Evolutionary conservation across 345 rosid genomes (phyloP), one percentile per base, ranked within the genome.

Genomic region (Microcos paniculata): DNA sequence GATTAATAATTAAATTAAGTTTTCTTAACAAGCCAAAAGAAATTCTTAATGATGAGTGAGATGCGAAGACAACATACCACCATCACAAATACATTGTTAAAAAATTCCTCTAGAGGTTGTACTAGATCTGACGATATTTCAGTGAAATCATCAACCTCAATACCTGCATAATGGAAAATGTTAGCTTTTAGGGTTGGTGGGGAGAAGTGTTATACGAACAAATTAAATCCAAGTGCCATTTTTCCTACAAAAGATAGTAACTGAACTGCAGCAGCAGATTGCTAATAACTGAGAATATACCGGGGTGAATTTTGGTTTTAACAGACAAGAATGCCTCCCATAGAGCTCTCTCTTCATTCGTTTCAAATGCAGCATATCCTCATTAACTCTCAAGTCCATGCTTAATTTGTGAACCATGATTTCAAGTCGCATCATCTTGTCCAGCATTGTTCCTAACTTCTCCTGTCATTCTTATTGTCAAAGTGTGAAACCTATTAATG

Each of bases 381-480:
- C 89, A 61, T 82, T 75, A 73, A 87, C 35, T 76, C 88, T 81
- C 78, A 95, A 73, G 77, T 82, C 83, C 67, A 77, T 53, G 80
- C 92, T 77, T 79, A 93, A 84, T 72, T 88, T 84, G 57, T 71
- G 35, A 71, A 85, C 93, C 73, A 83, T 84, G 52, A 80, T 89
- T 84, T 88, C 82, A 46, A 95, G 71, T 67, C 97, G 98, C 55
- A 62, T 84, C 79, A 84, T 82, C 89, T 93, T 95, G 85, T 95
- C 98, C 76, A 95, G 82, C 96, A 95, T 88, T 18, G 99, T 95
- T 70, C 99, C 99, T 18, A 95, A 90, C 82, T 88, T 95, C 86
- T 95, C 99, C 99, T 95, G 81, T 77, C 57, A 59, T 76, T 75
- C 74, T 75, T 0, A 79, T 46, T 19, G 70, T 40, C 70, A 77